Percentiles rank a stretch among this genome's conserved stretches.
These are phyloP conservation scores for Pseudocercospora cruenta DNA, from an alignment of 2,329 filamentous ascomycete species.

Conservation along the genomic window DNA sequence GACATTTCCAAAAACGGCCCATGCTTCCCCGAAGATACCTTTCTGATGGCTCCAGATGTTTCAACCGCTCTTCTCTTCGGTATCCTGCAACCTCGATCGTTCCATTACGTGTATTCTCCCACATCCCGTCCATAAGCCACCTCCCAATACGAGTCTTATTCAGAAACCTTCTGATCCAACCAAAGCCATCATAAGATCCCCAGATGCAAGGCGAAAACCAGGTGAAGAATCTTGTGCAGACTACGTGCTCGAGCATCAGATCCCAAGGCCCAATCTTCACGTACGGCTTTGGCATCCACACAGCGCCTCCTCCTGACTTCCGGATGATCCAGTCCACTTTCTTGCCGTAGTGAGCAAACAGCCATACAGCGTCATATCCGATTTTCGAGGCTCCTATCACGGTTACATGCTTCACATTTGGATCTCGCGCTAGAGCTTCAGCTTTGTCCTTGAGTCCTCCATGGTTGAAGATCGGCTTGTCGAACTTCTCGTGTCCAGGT, in stretches of 20 bases:
- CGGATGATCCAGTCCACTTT: conserved; percentile 62
- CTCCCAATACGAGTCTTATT: conserved; percentile 62
- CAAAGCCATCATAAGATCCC: conserved; percentile 65
- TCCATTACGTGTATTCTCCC: conserved; percentile 59
- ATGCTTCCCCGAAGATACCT: background rate
- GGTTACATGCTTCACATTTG: conserved; percentile 47
- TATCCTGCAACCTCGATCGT: conserved; percentile 51
- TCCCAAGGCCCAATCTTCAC: conserved; percentile 65
- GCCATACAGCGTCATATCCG: conserved; percentile 64
- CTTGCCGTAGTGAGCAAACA: conserved; percentile 54
- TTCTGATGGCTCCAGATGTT: conserved; percentile 45
- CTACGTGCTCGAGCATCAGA: conserved; percentile 68
- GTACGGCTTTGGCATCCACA: conserved; percentile 61
- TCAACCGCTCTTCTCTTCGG: conserved; percentile 44
- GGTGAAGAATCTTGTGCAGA: conserved; percentile 67
- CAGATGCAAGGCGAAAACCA: conserved; percentile 78
- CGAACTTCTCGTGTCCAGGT: conserved; percentile 54
- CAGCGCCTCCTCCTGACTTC: conserved; percentile 58
- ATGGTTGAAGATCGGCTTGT: conserved; percentile 59
- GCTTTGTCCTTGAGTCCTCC: conserved; percentile 51
- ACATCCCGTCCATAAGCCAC: conserved; percentile 58
- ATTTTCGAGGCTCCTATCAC: conserved; percentile 66
- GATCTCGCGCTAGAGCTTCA: conserved; percentile 46
- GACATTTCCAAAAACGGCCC: background rate
- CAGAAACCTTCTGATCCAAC: conserved; percentile 56